Conservation (phyloP, 129 eudicot genomes). For the Mikania micrantha region DNA sequence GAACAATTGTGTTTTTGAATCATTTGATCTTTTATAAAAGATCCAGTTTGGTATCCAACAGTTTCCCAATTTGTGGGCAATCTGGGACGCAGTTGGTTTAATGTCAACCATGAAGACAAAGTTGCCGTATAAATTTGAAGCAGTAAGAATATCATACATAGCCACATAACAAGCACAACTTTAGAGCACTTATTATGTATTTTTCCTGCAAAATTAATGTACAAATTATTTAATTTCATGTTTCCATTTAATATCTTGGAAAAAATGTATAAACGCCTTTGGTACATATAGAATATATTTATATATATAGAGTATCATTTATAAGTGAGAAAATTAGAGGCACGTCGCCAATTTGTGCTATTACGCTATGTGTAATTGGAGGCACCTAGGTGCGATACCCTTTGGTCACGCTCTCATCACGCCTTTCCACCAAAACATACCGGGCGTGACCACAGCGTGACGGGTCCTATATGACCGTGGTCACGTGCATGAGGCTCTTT, state of each 20-base stretch:
- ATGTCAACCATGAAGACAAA: slow-evolving; percentile 25
- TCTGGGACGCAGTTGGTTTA: slow-evolving; percentile 21
- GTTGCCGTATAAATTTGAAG: slow-evolving; percentile 21
- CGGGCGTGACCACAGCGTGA: too few relatives aligned
- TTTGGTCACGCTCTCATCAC: too few relatives aligned
- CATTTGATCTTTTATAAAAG: slow-evolving; percentile 14
- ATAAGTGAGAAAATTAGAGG: too few relatives aligned
- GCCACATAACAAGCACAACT: slow-evolving; percentile 25
- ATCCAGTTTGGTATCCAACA: slow-evolving; percentile 13
- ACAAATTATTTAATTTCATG: not conserved
- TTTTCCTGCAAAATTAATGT: slow-evolving; percentile 1
- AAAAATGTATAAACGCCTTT: not conserved
- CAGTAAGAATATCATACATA: slow-evolving; percentile 23
- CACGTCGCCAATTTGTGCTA: too few relatives aligned
- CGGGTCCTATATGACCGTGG: too few relatives aligned
- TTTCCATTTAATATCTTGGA: not conserved
- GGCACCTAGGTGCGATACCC: too few relatives aligned
- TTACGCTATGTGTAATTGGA: too few relatives aligned
- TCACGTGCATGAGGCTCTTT: too few relatives aligned
- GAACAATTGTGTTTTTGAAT: not conserved
- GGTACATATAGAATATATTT: too few relatives aligned
- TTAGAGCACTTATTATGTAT: slow-evolving; percentile 23
- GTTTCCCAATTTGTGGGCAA: slow-evolving; percentile 6
- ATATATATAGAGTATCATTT: too few relatives aligned
- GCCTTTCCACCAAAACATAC: too few relatives aligned